Percentiles rank a stretch among this genome's conserved stretches.
Evolutionary conservation across 352 stramenopile species (phyloP).

Genomic region (Pseudoperonospora humuli): DNA sequence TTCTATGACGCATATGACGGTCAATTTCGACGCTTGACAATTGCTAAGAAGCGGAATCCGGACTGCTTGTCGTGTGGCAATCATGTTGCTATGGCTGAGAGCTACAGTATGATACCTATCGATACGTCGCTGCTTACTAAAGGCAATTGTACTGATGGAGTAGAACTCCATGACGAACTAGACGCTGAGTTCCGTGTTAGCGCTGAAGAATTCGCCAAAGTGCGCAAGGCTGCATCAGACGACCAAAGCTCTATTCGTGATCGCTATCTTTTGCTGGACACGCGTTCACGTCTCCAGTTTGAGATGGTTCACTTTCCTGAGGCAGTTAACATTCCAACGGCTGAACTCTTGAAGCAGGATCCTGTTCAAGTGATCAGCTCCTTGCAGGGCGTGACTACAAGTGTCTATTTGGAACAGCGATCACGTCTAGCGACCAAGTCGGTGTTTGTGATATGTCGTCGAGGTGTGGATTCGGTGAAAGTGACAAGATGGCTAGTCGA

Average conservation of each 20-base stretch:
- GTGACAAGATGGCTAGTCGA: slow-evolving; percentile 52
- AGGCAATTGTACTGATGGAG: slow-evolving; percentile 6
- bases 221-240: slow-evolving; percentile 13
- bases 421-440: background rate
- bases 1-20: slow-evolving; percentile 77
- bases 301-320: slow-evolving; percentile 72
- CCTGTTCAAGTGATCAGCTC: slow-evolving; percentile 7
- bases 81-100: background rate
- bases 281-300: slow-evolving; percentile 46
- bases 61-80: slow-evolving; percentile 35
- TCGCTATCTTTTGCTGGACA: slow-evolving; percentile 55
- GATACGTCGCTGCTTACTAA: slow-evolving; percentile 11
- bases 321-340: slow-evolving; percentile 56
- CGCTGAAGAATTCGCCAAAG: slow-evolving; percentile 26
- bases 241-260: background rate
- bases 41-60: slow-evolving; percentile 27
- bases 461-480: slow-evolving; percentile 60
- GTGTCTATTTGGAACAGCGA: background rate
- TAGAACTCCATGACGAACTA: slow-evolving; percentile 9
- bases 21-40: slow-evolving; percentile 59
- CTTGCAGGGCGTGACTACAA: slow-evolving; percentile 6
- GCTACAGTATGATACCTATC: background rate
- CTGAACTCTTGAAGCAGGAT: slow-evolving; percentile 31
- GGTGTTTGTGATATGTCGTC: slow-evolving; percentile 70
- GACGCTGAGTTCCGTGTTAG: slow-evolving; percentile 26